phyloP scores from a whole-genome alignment of 768 basidiomycete species.

The Suillus luteus region DNA sequence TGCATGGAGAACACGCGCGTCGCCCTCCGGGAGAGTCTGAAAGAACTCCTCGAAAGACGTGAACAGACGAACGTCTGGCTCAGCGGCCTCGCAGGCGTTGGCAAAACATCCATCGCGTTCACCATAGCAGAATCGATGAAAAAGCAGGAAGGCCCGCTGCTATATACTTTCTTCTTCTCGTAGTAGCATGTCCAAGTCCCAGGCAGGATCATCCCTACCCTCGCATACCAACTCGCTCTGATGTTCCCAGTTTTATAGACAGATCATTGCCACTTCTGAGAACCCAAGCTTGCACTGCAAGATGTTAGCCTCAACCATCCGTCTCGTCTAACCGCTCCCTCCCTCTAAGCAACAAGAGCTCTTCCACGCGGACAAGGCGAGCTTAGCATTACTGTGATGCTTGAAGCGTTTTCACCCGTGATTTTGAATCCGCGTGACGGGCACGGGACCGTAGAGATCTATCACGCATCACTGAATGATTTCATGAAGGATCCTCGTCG shows the following conservation, averaged over 20 bases:
- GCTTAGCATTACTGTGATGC: not conserved
- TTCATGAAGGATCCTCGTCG: not conserved
- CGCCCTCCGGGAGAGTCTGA: not conserved
- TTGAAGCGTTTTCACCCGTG: not conserved
- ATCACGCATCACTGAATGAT: slow-evolving; percentile 6
- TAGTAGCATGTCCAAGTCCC: slow-evolving; percentile 9
- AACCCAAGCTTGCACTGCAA: not conserved
- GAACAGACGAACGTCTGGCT: not conserved
- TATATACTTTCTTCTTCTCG: slow-evolving; percentile 23
- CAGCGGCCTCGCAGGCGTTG: not conserved
- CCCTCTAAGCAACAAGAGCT: not conserved
- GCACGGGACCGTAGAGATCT: not conserved
- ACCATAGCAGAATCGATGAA: not conserved
- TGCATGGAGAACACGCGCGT: slow-evolving; percentile 4
- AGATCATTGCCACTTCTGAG: not conserved
- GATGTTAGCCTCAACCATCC: not conserved
- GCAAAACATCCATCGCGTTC: not conserved
- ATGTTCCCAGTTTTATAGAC: slow-evolving; percentile 1
- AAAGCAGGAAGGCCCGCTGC: slow-evolving; percentile 19
- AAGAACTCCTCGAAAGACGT: not conserved
- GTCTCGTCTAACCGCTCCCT: not conserved
- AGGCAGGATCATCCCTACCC: slow-evolving; percentile 16
- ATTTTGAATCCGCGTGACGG: slow-evolving; percentile 1
- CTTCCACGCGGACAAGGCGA: not conserved
- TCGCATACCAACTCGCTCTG: slow-evolving; percentile 21